Percentiles rank a stretch among this genome's conserved stretches.
These are phyloP conservation scores for Novymonas esmeraldas DNA, from an alignment of 208 protist genomes.

Conservation along the genomic window DNA sequence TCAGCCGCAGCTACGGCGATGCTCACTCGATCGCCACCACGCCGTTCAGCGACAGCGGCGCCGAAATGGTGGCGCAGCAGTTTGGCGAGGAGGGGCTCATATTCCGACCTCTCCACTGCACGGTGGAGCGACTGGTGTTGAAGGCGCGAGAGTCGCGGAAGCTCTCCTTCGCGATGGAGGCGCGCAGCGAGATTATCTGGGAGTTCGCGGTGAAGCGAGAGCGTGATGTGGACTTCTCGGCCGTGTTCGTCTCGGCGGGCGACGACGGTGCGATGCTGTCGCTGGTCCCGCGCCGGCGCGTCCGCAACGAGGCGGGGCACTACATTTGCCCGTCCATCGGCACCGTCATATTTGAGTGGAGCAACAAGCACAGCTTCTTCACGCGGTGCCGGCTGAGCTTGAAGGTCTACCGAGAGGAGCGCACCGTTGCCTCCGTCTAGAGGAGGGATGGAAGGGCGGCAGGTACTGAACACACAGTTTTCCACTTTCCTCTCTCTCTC, in stretches of 20 bases:
- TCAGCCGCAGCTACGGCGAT: background rate
- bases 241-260: constrained; percentile 42
- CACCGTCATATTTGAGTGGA: constrained; percentile 66
- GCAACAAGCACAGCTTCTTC: constrained; percentile 39
- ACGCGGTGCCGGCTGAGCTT: constrained; percentile 29
- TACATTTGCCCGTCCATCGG: constrained; percentile 46
- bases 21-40: background rate
- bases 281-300: constrained; percentile 19
- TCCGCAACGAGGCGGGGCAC: constrained; percentile 54
- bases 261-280: constrained; percentile 38
- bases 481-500: constrained; percentile 8
- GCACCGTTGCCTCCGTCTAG: background rate
- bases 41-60: background rate
- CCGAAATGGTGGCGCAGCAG: constrained; percentile 1
- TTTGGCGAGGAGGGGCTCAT: background rate
- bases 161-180: constrained; percentile 38
- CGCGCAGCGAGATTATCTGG: constrained; percentile 59
- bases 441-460: no score
- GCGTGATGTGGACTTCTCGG: constrained; percentile 45
- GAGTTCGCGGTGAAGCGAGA: constrained; percentile 52
- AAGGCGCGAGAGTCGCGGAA: constrained; percentile 27
- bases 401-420: constrained; percentile 41
- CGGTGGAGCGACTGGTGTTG: constrained; percentile 32
- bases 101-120: constrained; percentile 18
- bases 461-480: no score